phyloP scores from a whole-genome alignment of 768 basidiomycete species.

The Psilocybe subaeruginosa region DNA sequence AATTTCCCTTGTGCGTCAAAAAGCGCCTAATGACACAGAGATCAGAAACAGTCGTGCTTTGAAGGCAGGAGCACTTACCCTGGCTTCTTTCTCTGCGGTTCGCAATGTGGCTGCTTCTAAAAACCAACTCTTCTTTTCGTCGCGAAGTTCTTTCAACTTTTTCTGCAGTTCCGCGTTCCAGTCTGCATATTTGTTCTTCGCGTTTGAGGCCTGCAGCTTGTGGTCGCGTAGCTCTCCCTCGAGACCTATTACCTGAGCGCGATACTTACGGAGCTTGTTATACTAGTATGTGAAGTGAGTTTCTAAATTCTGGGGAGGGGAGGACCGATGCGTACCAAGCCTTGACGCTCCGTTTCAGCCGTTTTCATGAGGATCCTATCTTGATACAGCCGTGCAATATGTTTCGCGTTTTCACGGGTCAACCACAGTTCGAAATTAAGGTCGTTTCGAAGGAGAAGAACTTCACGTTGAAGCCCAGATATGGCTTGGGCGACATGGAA shows the following conservation, averaged over 20 bases:
- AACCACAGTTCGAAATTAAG: conserved; percentile 88
- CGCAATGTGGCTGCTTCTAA: conserved; percentile 70
- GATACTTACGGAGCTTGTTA: conserved; percentile 81
- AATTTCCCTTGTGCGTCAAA: conserved; percentile 72
- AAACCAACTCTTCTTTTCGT: conserved; percentile 81
- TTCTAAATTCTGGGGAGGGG: neutral
- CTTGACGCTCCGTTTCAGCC: conserved; percentile 82
- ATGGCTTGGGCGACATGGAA: conserved; percentile 66
- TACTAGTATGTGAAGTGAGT: conserved; percentile 49
- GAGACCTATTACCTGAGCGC: conserved; percentile 64
- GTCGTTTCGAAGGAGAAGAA: conserved; percentile 75
- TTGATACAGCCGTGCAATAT: conserved; percentile 80
- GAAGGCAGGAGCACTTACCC: conserved; percentile 40
- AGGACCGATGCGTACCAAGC: conserved; percentile 54
- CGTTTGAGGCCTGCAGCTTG: conserved; percentile 69
- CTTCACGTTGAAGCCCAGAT: conserved; percentile 73
- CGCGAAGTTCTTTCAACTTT: conserved; percentile 72
- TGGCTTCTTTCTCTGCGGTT: conserved; percentile 69
- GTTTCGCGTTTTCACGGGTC: conserved; percentile 77
- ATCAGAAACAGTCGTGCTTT: neutral
- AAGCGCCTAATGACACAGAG: conserved; percentile 48
- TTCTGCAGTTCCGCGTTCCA: conserved; percentile 85
- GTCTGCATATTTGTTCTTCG: conserved; percentile 79
- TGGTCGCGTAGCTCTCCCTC: conserved; percentile 74
- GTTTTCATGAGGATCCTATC: conserved; percentile 72